Evolutionary conservation across 2,329 filamentous ascomycete genomes (phyloP), one percentile per base, ranked within the genome.

Genomic region (Nemania sp.): DNA sequence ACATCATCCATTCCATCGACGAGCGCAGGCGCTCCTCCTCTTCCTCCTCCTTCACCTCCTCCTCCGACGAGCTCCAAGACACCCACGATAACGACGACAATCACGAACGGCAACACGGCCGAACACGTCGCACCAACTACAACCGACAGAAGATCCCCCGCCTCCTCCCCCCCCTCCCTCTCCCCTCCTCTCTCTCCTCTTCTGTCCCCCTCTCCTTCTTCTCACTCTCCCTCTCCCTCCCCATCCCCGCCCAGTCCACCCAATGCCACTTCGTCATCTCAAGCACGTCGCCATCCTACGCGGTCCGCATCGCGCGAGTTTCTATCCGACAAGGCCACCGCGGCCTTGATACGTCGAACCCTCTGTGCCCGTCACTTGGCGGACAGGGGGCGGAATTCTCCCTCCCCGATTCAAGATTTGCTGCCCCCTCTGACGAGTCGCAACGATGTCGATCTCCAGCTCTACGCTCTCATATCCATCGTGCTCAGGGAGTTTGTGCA

Each of bases 351-450:
- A 76, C 90, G 92, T 62, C 89, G 92, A 51, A 88, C 89, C 39
- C 85, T 98, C 49, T 97, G 91, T 74, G 84, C 90, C n/a, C 88
- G 91, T 68, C 83, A 88, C 57, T 79, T 82, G 48, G 73, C 80
- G 67, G 80, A 90, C 76, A 80, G 89, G 68, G 84, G 83, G 46
- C 76, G 76, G 59, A 77, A 77, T 63, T 77, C 78, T 15, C 76
- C 79, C n/a, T 75, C 78, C 32, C 85, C 91, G 50, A 88, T 96
- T 67, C 87, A 96, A 62, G 90, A 93, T 68, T 80, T 97, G 45
- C 80, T 99, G 47, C 95, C 94, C 60, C 92, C 93, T 40, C 81
- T 99, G 71, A 98, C 94, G 50, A 97, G 92, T 79, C 92, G 92
- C 53, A 96, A 97, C 75, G 92, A 96, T 68, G 87, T 98, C 61